These are phyloP conservation scores for Cryptococcus sp. DNA, from an alignment of 1,284 basidiomycete genomes.

Conservation along the genomic window DNA sequence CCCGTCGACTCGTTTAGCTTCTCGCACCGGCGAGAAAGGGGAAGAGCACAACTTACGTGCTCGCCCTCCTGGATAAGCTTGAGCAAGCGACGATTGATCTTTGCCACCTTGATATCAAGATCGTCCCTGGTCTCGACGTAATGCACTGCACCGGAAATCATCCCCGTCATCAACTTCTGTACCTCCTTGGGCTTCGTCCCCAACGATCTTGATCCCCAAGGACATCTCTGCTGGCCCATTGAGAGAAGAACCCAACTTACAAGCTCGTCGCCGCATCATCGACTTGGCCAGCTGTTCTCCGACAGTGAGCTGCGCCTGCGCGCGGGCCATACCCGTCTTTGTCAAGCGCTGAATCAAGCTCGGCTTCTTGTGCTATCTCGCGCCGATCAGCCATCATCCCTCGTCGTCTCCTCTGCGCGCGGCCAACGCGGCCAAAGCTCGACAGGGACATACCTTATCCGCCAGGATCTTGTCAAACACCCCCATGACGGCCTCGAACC, in stretches of 20 bases:
- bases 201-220: neutral
- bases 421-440: neutral
- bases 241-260: conserved; percentile 23
- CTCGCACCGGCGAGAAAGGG: too few species aligned
- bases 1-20: conserved; percentile 6
- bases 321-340: conserved; percentile 61
- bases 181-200: conserved; percentile 2
- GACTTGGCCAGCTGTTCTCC: conserved; percentile 79
- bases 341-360: conserved; percentile 81
- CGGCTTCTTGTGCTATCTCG: conserved; percentile 85
- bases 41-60: conserved; percentile 28
- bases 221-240: neutral
- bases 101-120: conserved; percentile 72
- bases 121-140: conserved; percentile 91
- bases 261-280: conserved; percentile 62
- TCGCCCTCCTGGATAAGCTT: conserved; percentile 53
- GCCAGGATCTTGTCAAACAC: conserved; percentile 84
- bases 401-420: neutral
- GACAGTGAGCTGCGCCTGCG: conserved; percentile 66
- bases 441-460: conserved; percentile 63
- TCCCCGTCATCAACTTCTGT: too few species aligned
- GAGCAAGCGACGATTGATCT: conserved; percentile 47
- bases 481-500: conserved; percentile 78
- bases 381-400: conserved; percentile 11
- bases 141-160: conserved; percentile 54